These are phyloP conservation scores for Diddensiella transvaalensis DNA, from an alignment of 805 yeast genomes.

Conservation along the genomic window DNA sequence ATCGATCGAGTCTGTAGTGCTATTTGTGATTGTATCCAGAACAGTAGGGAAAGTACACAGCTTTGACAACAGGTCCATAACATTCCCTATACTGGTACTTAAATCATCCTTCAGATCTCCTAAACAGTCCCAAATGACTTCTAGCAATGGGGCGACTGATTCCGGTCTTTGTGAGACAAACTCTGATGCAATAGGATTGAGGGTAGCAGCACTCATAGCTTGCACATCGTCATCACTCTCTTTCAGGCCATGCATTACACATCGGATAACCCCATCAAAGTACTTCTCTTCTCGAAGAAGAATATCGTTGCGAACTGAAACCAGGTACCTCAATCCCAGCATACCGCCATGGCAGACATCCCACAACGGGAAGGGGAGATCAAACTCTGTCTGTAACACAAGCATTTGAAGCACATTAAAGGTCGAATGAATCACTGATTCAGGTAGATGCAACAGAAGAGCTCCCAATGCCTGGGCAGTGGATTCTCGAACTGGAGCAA, in stretches of 20 bases:
- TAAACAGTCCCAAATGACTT: constrained; percentile 87
- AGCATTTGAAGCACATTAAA: constrained; percentile 64
- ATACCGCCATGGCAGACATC: constrained; percentile 98
- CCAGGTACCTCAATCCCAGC: constrained; percentile 88
- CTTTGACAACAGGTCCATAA: constrained; percentile 88
- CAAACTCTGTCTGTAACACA: constrained; percentile 57
- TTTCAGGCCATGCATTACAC: constrained; percentile 83
- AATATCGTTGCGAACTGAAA: constrained; percentile 81
- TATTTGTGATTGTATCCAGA: constrained; percentile 61
- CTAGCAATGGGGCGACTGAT: constrained; percentile 44
- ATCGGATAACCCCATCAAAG: constrained; percentile 67
- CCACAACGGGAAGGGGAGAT: constrained; percentile 64
- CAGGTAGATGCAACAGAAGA: constrained; percentile 67
- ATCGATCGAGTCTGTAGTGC: constrained; percentile 59
- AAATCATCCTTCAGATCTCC: constrained; percentile 85
- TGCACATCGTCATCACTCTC: constrained; percentile 91
- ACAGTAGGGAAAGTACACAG: constrained; percentile 80
- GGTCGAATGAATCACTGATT: constrained; percentile 53
- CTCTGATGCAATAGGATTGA: constrained; percentile 84
- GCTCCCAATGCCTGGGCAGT: constrained; percentile 95
- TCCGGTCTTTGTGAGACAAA: constrained; percentile 63
- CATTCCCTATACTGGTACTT: constrained; percentile 91
- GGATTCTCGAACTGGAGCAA: constrained; percentile 96
- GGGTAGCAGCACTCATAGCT: constrained; percentile 91
- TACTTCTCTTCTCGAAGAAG: constrained; percentile 51